Evolutionary conservation across 2,329 filamentous ascomycete genomes (phyloP).

Genomic region (Teratosphaeriaceae sp.): DNA sequence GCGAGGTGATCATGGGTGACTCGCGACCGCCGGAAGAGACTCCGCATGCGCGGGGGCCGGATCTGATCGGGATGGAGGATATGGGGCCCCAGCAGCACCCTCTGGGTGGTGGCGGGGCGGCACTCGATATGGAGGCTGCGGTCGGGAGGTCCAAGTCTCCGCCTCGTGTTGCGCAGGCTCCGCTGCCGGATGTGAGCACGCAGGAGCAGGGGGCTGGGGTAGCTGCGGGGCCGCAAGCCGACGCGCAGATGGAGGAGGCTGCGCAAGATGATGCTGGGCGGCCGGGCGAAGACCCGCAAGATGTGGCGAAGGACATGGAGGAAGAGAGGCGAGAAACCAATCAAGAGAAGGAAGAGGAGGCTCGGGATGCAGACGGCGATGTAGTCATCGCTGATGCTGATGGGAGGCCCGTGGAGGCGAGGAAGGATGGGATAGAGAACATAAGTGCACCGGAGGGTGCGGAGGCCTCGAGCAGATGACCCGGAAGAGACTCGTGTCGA

Average conservation of each 20-base stretch:
- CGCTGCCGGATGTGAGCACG: slow-evolving; percentile 1
- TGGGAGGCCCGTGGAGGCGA: slow-evolving; percentile 14
- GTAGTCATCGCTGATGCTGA: slow-evolving; percentile 23
- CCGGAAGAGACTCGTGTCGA: neutral
- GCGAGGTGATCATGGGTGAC: slow-evolving; percentile 29
- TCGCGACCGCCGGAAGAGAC: slow-evolving; percentile 45
- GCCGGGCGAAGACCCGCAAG: slow-evolving; percentile 12
- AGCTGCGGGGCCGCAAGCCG: slow-evolving; percentile 11
- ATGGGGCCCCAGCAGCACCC: slow-evolving; percentile 63
- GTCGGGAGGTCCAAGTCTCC: slow-evolving; percentile 30
- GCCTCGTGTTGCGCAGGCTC: slow-evolving; percentile 6
- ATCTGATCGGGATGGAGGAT: slow-evolving; percentile 78
- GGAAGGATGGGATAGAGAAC: slow-evolving; percentile 4
- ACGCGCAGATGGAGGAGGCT: slow-evolving; percentile 7
- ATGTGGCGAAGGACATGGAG: slow-evolving; percentile 14
- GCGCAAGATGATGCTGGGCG: slow-evolving; percentile 11
- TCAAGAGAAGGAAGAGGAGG: slow-evolving; percentile 11
- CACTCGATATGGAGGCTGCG: slow-evolving; percentile 36
- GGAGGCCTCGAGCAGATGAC: slow-evolving; percentile 2
- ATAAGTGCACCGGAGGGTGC: slow-evolving; percentile 1
- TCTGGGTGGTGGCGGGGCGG: slow-evolving; percentile 13
- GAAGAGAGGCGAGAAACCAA: slow-evolving; percentile 12
- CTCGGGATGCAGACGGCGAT: slow-evolving; percentile 26
- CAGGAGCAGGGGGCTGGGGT: slow-evolving; percentile 9
- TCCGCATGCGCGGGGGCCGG: slow-evolving; percentile 78